Conservation (phyloP, 208 protist genomes). For the Wallacemonas rigidus region DNA sequence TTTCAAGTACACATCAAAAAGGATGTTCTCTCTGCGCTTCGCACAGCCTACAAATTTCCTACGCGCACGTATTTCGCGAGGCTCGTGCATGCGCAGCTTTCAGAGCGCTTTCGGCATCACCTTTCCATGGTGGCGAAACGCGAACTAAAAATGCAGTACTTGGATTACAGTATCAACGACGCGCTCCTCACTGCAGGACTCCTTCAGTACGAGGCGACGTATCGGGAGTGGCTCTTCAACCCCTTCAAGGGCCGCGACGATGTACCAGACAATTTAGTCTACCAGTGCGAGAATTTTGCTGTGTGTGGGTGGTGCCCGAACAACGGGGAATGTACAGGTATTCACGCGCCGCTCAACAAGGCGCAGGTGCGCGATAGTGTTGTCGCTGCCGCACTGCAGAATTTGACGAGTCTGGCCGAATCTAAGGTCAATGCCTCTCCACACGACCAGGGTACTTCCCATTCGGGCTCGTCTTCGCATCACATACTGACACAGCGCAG, state of each 20-base stretch:
- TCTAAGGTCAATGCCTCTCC: conserved; percentile 5
- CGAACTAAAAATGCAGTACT: conserved; percentile 24
- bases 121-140: conserved; percentile 11
- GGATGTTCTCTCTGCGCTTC: conserved; percentile 15
- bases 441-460: background rate
- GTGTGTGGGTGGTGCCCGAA: conserved; percentile 22
- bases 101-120: conserved; percentile 11
- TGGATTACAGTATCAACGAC: conserved; percentile 24
- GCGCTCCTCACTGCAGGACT: conserved; percentile 18
- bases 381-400: conserved; percentile 8
- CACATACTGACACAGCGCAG: background rate
- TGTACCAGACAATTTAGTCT: conserved; percentile 16
- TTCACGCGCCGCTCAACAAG: conserved; percentile 21
- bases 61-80: conserved; percentile 16
- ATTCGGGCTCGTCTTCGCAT: conserved; percentile 5
- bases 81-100: conserved; percentile 22
- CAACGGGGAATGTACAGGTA: conserved; percentile 22
- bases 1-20: conserved; percentile 27
- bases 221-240: conserved; percentile 28
- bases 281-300: conserved; percentile 27
- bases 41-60: conserved; percentile 15
- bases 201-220: conserved; percentile 23
- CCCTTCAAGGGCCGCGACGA: background rate
- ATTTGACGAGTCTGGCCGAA: conserved; percentile 15
- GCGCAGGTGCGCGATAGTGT: conserved; percentile 18